Evolutionary conservation across 306 rosid species (phyloP).

Genomic region (Coriaria nepalensis): DNA sequence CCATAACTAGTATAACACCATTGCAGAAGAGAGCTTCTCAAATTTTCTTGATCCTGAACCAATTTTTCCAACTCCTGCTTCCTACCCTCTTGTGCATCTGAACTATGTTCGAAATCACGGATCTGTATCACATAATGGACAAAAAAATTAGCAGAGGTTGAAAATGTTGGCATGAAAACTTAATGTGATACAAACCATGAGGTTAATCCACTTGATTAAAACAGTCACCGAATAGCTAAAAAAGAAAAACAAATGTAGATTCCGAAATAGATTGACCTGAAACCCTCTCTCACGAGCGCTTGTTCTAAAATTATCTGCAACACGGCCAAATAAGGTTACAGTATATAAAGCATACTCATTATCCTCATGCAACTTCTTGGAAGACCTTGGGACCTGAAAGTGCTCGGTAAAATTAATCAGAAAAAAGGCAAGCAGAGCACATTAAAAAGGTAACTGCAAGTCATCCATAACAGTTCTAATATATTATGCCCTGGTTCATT

Average conservation of each 20-base stretch:
- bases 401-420: conserved; percentile 22
- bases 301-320: conserved; percentile 76
- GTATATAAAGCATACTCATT: conserved; percentile 86
- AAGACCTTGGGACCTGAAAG: conserved; percentile 86
- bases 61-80: conserved; percentile 71
- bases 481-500: neutral
- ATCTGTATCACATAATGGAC: conserved; percentile 38
- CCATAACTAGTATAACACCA: conserved; percentile 92
- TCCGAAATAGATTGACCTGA: conserved; percentile 44
- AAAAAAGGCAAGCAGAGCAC: conserved; percentile 14
- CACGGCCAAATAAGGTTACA: conserved; percentile 74
- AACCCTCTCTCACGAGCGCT: conserved; percentile 80
- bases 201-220: neutral
- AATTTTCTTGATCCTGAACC: conserved; percentile 66
- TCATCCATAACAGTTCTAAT: neutral
- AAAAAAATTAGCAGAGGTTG: conserved; percentile 16
- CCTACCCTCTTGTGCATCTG: conserved; percentile 63
- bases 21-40: conserved; percentile 73
- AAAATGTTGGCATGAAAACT: neutral
- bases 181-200: neutral
- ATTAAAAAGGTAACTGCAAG: conserved; percentile 3
- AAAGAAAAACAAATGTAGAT: conserved; percentile 8
- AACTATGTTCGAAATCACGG: conserved; percentile 76
- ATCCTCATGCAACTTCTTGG: conserved; percentile 78
- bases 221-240: neutral